Percentiles rank a stretch among this genome's conserved stretches.
Evolutionary conservation across 2,329 filamentous ascomycete genomes (phyloP).

Genomic region (Aspergillus brasiliensis): DNA sequence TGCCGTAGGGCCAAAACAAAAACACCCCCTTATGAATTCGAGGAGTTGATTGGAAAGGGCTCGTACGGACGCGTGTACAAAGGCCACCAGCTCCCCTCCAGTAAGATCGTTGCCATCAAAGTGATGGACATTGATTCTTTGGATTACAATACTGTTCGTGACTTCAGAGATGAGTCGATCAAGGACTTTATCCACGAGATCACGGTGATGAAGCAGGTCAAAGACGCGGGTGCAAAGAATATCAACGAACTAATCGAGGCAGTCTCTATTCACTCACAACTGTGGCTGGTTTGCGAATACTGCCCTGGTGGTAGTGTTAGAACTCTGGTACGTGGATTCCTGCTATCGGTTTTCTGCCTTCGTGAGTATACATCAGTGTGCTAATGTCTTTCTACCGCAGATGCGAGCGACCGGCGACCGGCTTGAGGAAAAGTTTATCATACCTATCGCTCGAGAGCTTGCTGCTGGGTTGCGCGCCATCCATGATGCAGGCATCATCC

Average conservation of each 20-base stretch:
- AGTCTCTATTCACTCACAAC: constrained; percentile 63
- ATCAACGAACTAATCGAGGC: constrained; percentile 67
- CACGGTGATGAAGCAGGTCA: constrained; percentile 62
- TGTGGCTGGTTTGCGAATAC: constrained; percentile 69
- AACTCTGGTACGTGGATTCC: constrained; percentile 56
- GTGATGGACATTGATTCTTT: constrained; percentile 54
- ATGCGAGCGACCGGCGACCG: constrained; percentile 53
- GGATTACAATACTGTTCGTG: constrained; percentile 51
- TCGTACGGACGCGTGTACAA: constrained; percentile 56
- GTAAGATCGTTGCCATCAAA: constrained; percentile 53
- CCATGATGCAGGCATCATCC: constrained; percentile 66
- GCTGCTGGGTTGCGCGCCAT: constrained; percentile 63
- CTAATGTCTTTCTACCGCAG: constrained; percentile 26
- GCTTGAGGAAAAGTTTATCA: constrained; percentile 63
- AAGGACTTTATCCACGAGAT: constrained; percentile 64
- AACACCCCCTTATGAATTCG: constrained; percentile 51
- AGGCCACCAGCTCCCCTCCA: constrained; percentile 43
- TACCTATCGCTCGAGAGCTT: constrained; percentile 65
- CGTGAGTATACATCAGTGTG: constrained; percentile 23
- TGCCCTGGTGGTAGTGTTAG: constrained; percentile 67
- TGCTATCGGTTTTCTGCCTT: background rate
- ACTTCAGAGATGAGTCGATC: constrained; percentile 52
- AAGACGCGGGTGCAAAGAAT: constrained; percentile 63
- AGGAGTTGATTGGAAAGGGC: constrained; percentile 55
- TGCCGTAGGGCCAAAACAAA: constrained; percentile 49